phyloP scores from a whole-genome alignment of 2,329 filamentous ascomycete species.

The Didymellaceae sp. region DNA sequence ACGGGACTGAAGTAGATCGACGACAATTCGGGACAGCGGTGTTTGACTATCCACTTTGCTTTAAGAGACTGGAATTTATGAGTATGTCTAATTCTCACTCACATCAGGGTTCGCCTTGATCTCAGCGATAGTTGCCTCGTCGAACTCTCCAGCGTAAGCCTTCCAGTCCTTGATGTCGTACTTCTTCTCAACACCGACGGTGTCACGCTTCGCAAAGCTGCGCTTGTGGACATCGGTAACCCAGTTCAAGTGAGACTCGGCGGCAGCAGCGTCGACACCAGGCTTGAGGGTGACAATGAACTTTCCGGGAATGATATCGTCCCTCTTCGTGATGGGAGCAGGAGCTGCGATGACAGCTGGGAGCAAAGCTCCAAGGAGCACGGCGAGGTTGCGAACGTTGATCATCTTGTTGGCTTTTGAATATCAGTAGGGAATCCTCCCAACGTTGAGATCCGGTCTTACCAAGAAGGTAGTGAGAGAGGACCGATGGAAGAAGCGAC shows the following conservation, averaged over 20 bases:
- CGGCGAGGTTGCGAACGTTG: slow-evolving; percentile 18
- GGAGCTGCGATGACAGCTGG: slow-evolving; percentile 18
- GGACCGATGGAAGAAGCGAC: slow-evolving; percentile 12
- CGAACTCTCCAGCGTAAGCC: slow-evolving; percentile 56
- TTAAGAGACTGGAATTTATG: background rate
- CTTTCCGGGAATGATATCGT: slow-evolving; percentile 26
- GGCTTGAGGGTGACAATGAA: slow-evolving; percentile 36
- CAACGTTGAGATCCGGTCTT: background rate
- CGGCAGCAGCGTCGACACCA: slow-evolving; percentile 17
- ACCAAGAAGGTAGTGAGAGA: background rate
- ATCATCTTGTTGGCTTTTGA: slow-evolving; percentile 14
- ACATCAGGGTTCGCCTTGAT: slow-evolving; percentile 43
- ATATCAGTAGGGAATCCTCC: background rate
- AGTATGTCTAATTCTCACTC: background rate
- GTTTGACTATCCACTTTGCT: too few relatives aligned
- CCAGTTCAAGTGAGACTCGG: slow-evolving; percentile 44
- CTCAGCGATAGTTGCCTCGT: slow-evolving; percentile 52
- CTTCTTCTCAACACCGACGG: slow-evolving; percentile 50
- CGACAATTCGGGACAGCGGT: background rate
- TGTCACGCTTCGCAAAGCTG: slow-evolving; percentile 46
- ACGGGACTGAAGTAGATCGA: background rate
- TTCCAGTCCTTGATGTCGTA: slow-evolving; percentile 54
- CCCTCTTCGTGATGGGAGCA: slow-evolving; percentile 22
- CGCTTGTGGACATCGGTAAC: slow-evolving; percentile 47
- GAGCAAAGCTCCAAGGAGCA: slow-evolving; percentile 18